phyloP scores from a whole-genome alignment of 305 asterid species.

The Fraxinus albicans region DNA sequence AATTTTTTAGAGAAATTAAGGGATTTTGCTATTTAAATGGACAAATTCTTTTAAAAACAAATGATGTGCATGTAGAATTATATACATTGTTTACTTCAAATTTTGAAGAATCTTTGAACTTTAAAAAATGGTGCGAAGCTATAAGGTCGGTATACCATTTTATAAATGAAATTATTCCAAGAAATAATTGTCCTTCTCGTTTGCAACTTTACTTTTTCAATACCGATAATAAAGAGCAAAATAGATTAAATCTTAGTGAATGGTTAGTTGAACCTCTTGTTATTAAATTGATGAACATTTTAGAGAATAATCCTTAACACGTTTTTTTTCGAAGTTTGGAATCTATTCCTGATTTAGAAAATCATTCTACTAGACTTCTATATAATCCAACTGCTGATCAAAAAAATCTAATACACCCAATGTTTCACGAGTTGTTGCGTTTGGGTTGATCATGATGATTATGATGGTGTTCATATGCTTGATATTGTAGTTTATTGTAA shows the following conservation, averaged over 20 bases:
- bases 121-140: background rate
- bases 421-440: background rate
- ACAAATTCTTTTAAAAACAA: too few relatives aligned
- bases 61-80: background rate
- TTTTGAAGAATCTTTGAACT: background rate
- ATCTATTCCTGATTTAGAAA: background rate
- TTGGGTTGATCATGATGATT: background rate
- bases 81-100: background rate
- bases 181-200: background rate
- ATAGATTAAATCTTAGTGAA: background rate
- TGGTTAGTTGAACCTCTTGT: background rate
- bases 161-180: background rate
- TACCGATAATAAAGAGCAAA: background rate
- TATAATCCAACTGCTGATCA: background rate
- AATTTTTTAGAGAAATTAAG: background rate
- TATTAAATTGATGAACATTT: background rate
- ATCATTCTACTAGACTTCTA: background rate
- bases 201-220: too few relatives aligned
- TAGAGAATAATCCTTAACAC: too few relatives aligned
- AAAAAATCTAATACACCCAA: background rate
- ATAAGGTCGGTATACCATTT: background rate
- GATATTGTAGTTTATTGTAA: background rate
- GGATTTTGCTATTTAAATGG: background rate
- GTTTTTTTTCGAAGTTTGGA: background rate
- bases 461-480: background rate